Conservation (phyloP, 1,284 basidiomycete genomes). For the Ceratobasidium sp. region DNA sequence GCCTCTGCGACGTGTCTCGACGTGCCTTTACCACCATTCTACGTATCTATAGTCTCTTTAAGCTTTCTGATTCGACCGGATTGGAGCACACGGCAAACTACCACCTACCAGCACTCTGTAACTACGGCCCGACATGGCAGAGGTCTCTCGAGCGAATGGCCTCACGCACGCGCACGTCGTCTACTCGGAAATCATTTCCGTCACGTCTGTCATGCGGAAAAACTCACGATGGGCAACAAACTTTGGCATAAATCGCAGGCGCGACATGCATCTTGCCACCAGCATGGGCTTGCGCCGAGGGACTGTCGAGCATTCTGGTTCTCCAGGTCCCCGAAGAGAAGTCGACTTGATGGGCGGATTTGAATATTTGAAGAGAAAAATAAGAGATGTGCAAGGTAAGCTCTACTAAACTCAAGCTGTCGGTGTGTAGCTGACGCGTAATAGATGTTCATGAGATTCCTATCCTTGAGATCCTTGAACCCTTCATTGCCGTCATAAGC, state of each 20-base stretch:
- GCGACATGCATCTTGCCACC: conserved; percentile 74
- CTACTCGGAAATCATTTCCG: conserved; percentile 88
- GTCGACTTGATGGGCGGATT: conserved; percentile 91
- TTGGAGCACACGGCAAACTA: neutral
- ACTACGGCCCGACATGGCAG: conserved; percentile 9
- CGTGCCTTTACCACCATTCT: neutral
- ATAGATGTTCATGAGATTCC: conserved; percentile 72
- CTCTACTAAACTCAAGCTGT: conserved; percentile 35
- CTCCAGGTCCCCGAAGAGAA: conserved; percentile 63
- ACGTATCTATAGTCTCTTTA: neutral
- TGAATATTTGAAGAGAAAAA: conserved; percentile 82
- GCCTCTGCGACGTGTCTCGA: conserved; percentile 8
- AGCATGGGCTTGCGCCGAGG: conserved; percentile 75
- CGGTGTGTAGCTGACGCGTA: neutral
- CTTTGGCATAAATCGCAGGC: conserved; percentile 60
- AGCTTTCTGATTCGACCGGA: neutral
- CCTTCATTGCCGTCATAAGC: conserved; percentile 93
- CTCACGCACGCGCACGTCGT: conserved; percentile 72
- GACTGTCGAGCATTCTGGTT: conserved; percentile 17
- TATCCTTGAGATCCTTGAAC: conserved; percentile 76
- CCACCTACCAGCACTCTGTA: neutral
- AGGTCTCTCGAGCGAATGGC: conserved; percentile 26
- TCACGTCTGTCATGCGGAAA: conserved; percentile 97
- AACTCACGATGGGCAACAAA: conserved; percentile 90
- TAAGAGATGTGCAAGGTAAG: conserved; percentile 82